Conservation (phyloP, 1,139 yeast species). For the Yamadazyma spencermartinsiae region DNA sequence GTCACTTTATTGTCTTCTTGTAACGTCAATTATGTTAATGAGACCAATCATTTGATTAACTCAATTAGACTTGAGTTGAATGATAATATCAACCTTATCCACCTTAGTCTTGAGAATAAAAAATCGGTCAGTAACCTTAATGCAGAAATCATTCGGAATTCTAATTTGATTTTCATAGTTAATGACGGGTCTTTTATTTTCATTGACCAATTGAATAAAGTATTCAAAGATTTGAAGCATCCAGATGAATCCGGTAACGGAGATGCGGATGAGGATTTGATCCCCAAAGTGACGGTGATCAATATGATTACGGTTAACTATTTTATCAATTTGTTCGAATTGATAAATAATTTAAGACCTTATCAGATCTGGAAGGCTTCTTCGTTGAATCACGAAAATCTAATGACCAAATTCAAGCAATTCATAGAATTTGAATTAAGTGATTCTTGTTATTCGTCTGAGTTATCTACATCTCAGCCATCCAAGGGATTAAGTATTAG, state of each 20-base stretch:
- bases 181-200: constrained; percentile 41
- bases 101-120: constrained; percentile 15
- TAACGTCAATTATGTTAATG: constrained; percentile 17
- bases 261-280: constrained; percentile 7
- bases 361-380: constrained; percentile 45
- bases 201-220: constrained; percentile 24
- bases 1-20: constrained; percentile 22
- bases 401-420: constrained; percentile 25
- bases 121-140: constrained; percentile 4
- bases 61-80: constrained; percentile 14
- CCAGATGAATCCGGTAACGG: not conserved
- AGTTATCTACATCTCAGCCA: constrained; percentile 3
- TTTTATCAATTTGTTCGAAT: constrained; percentile 39
- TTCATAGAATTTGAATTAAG: constrained; percentile 30
- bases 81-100: constrained; percentile 18
- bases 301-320: constrained; percentile 44
- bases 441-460: constrained; percentile 11
- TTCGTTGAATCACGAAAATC: constrained; percentile 27
- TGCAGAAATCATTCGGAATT: constrained; percentile 16
- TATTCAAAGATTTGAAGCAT: constrained; percentile 7
- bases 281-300: constrained; percentile 37
- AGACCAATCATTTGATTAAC: constrained; percentile 23
- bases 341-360: constrained; percentile 35
- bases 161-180: constrained; percentile 36
- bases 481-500: constrained; percentile 1